phyloP scores from a whole-genome alignment of 179 eudicot genomes.

The Patellifolia procumbens region DNA sequence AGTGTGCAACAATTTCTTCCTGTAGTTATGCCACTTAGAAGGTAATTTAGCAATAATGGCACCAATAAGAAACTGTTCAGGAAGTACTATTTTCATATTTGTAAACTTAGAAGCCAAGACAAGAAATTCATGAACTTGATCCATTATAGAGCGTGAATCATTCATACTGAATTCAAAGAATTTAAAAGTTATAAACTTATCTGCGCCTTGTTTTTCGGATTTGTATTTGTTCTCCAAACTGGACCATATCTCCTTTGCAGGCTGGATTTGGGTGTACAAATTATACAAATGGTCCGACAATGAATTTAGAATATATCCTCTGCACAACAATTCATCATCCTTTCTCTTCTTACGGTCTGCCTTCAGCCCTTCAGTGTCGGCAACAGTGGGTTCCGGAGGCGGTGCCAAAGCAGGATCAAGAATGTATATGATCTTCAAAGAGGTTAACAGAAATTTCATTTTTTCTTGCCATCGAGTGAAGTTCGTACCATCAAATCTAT shows the following conservation, averaged over 20 bases:
- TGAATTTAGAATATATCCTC: slow-evolving; percentile 12
- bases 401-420: slow-evolving; percentile 6
- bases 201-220: slow-evolving; percentile 15
- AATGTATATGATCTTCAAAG: slow-evolving; percentile 1
- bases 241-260: slow-evolving; percentile 8
- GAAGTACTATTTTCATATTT: too few species aligned
- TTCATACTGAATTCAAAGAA: slow-evolving; percentile 12
- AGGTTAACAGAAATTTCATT: slow-evolving; percentile 9
- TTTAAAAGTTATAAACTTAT: slow-evolving; percentile 17
- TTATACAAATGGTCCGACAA: slow-evolving; percentile 3
- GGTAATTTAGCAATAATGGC: too few species aligned
- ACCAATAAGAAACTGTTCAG: too few species aligned
- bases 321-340: slow-evolving; percentile 6
- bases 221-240: slow-evolving; percentile 15
- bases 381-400: not conserved
- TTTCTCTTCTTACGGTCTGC: slow-evolving; percentile 1
- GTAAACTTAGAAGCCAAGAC: too few species aligned
- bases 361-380: not conserved
- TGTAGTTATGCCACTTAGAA: too few species aligned
- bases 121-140: too few species aligned
- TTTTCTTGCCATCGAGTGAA: slow-evolving; percentile 22
- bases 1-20: too few species aligned
- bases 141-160: too few species aligned
- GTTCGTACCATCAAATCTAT: slow-evolving; percentile 9
- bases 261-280: not conserved